Evolutionary conservation across 495 filamentous ascomycete genomes (phyloP), one percentile per base, ranked within the genome.

Genomic region (Clohesyomyces aquaticus): DNA sequence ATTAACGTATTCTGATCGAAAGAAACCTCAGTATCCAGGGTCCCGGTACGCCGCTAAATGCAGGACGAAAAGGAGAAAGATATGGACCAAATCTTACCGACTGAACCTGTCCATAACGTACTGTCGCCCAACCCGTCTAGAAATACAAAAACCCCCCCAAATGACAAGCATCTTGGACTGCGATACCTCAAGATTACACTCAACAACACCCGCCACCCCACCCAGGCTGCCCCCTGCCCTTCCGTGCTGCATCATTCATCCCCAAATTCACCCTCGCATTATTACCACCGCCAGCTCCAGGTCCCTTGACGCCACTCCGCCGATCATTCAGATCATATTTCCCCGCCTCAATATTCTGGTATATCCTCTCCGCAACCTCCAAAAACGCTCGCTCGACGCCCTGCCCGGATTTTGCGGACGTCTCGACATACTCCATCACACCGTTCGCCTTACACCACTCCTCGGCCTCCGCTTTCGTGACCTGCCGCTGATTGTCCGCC

Each of bases 291-390:
- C 81, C 81, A 19, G 81, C 83, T 16, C 83, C 83, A 29, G 83
- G 85, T 14, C 87, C 86, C 75, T 96, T 97, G 38, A 98, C 94
- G n/a, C 94, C 94, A 59, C 87, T 91, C 68, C 93, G 83, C 66
- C 92, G 84, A 77, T 97, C 94, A 76, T 96, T 95, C 65, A 98
- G 79, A 76, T 97, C 92, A 75, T 97, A 97, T 70, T 83, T 90
- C 2, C 94, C 94, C 22, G 87, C 86, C 77, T 96, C 91, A 59
- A 98, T 96, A 75, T 96, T 97, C 74, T 90, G 84, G 77, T 93
- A 96, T 64, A 98, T 97, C 67, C 91, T 81, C 78, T 96, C 89
- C 32, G 94, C 93, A 29, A 96, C 91, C 69, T 94, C 86, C 72
- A 95, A 81, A 69, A 98, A 98, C 2, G 94, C 94, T 60, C 85